Base-by-base conservation (phyloP, 495 filamentous ascomycete genomes). In the Elasticomyces elasticus region DNA sequence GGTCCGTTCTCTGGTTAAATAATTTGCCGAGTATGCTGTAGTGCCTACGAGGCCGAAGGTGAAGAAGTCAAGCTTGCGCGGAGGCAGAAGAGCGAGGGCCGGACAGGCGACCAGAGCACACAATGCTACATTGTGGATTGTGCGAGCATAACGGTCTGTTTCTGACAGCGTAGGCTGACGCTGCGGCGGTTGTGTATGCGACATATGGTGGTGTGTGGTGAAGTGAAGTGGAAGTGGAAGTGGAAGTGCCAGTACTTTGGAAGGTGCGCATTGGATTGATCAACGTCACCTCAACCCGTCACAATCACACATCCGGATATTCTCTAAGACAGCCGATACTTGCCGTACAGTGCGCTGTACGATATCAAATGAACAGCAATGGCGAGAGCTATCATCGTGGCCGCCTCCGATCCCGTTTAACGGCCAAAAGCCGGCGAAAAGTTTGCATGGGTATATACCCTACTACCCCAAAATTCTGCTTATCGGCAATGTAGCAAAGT, bases 1-100 rank as follows among this genome's bases (percentile, higher is more conserved):
- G n/a, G 77, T 84, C 62, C 75, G 76, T 48, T 77, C 70, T 25
- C 67, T 52, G n/a, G 71, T 72, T 19, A 94, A 71, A 61, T 86
- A 78, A 69, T 88, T 82, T 7, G 50, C 58, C 1, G 54, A 57
- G 54, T 47, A 57, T 1, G 50, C 31, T 24, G 58, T 61, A 22
- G 49, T 57, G 20, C 58, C 57, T 17, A 82, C 80, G 47, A 87
- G 76, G 17, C 81, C 75, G 58, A 86, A 71, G 53, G 84, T 76
- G 69, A 80, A 84, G 51, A 78, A 26, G 64, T 82, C 86, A 41
- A 94, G 70, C 65, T 87, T 88, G 40, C 89, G 84, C 0, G 88
- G 86, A 2, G 91, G 91, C 13, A 95, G 75, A 53, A 79, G 69
- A 47, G 85, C 76, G 31, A 88, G 79, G 48, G 85, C 61, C 1